Evolutionary conservation across 2,329 filamentous ascomycete genomes (phyloP).

Genomic region (Zymoseptoria brevis): DNA sequence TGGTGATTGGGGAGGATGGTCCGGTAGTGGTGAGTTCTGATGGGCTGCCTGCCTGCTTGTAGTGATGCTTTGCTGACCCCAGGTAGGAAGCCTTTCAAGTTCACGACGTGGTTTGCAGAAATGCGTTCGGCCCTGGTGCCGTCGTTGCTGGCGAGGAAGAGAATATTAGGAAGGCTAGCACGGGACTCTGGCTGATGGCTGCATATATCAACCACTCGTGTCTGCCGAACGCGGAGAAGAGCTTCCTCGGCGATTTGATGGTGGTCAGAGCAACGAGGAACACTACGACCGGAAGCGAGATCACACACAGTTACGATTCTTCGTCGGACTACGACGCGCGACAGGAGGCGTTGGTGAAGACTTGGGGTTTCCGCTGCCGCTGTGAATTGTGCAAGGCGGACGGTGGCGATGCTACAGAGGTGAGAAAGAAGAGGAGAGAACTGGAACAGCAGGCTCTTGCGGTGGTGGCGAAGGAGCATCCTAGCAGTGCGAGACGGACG

Average conservation of each 20-base stretch:
- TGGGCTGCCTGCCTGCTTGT: too few species aligned
- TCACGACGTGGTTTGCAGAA: slow-evolving; percentile 35
- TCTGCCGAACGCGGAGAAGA: slow-evolving; percentile 38
- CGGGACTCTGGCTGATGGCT: slow-evolving; percentile 43
- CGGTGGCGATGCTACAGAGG: slow-evolving; percentile 8
- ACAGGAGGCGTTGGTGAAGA: slow-evolving; percentile 7
- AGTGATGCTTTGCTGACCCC: too few species aligned
- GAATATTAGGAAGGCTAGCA: slow-evolving; percentile 15
- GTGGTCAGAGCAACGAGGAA: slow-evolving; percentile 42
- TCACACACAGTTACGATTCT: slow-evolving; percentile 29
- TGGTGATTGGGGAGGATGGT: slow-evolving; percentile 28
- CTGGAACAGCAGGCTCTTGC: slow-evolving; percentile 8
- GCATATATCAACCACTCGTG: slow-evolving; percentile 50
- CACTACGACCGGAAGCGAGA: slow-evolving; percentile 39
- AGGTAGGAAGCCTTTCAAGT: slow-evolving; percentile 31
- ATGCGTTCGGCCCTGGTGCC: slow-evolving; percentile 29
- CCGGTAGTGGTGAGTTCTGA: slow-evolving; percentile 19
- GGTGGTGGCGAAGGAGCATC: slow-evolving; percentile 6
- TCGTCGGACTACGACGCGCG: slow-evolving; percentile 7
- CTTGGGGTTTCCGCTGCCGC: slow-evolving; percentile 15
- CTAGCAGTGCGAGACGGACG: slow-evolving; percentile 8
- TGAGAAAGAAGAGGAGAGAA: slow-evolving; percentile 10
- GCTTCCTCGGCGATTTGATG: slow-evolving; percentile 49
- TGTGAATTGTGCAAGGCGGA: slow-evolving; percentile 15
- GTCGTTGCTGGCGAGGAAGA: background rate